Percentiles rank a stretch among this genome's conserved stretches.
Evolutionary conservation across 2,329 filamentous ascomycete species (phyloP).

Genomic region (Parastagonospora nodorum): DNA sequence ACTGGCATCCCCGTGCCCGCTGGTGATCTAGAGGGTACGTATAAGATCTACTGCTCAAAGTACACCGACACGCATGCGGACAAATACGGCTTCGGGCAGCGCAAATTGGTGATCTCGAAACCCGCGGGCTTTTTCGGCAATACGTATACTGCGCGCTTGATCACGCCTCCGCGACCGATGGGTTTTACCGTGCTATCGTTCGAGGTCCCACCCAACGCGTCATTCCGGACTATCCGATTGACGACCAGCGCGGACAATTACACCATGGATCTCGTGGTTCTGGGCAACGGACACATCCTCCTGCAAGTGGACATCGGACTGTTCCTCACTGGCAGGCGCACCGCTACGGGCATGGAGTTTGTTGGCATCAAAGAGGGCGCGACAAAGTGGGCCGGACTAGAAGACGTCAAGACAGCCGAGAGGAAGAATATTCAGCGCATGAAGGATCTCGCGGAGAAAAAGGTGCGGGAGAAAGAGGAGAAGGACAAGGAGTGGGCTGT

Average conservation of each 20-base stretch:
- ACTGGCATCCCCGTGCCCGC: slow-evolving; percentile 32
- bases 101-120: slow-evolving; percentile 27
- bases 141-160: slow-evolving; percentile 30
- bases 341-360: slow-evolving; percentile 22
- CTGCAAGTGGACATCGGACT: slow-evolving; percentile 32
- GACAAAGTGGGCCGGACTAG: background rate
- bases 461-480: slow-evolving; percentile 8
- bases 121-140: slow-evolving; percentile 17
- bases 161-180: slow-evolving; percentile 35
- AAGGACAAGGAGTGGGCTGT: slow-evolving; percentile 13
- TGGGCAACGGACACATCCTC: slow-evolving; percentile 37
- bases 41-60: slow-evolving; percentile 33
- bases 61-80: slow-evolving; percentile 34
- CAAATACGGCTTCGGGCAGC: slow-evolving; percentile 32
- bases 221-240: slow-evolving; percentile 25
- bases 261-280: slow-evolving; percentile 29
- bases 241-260: slow-evolving; percentile 31
- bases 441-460: background rate
- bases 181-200: slow-evolving; percentile 24
- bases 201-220: slow-evolving; percentile 32
- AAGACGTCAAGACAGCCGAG: background rate
- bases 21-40: slow-evolving; percentile 27
- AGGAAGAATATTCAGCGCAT: background rate
- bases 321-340: slow-evolving; percentile 31
- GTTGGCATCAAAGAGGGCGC: slow-evolving; percentile 20